Percentiles rank a stretch among this genome's conserved stretches.
Conservation (phyloP, 257 asterid species). For the Penstemon barbatus region DNA sequence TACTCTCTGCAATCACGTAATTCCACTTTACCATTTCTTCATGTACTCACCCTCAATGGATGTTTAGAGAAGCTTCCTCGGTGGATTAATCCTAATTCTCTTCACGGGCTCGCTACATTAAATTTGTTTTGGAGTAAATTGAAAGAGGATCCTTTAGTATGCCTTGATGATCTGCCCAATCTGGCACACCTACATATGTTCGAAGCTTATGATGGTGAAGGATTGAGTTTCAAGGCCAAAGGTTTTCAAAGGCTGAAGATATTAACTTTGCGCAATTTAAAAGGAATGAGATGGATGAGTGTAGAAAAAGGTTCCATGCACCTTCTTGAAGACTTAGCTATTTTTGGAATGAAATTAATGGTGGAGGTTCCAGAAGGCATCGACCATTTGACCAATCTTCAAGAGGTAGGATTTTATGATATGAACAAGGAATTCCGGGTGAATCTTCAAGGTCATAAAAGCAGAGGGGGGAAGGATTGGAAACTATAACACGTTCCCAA, state of each 20-base stretch:
- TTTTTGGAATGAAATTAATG: conserved; percentile 14
- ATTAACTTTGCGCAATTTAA: background rate
- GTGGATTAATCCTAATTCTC: conserved; percentile 22
- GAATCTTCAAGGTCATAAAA: background rate
- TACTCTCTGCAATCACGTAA: background rate
- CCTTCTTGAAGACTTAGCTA: background rate
- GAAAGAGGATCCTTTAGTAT: conserved; percentile 9
- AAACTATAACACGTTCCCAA: too few relatives aligned
- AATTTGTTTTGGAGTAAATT: background rate
- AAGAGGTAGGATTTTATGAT: background rate
- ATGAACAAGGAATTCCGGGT: conserved; percentile 20
- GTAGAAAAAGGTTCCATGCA: conserved; percentile 30
- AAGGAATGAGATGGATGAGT: conserved; percentile 11
- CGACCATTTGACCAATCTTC: conserved; percentile 16
- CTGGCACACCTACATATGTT: background rate
- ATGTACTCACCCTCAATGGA: background rate
- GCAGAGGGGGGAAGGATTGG: too few relatives aligned
- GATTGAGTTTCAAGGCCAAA: conserved; percentile 12
- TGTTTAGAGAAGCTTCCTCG: conserved; percentile 18
- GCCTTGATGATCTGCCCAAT: conserved; percentile 28
- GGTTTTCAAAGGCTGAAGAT: conserved; percentile 22
- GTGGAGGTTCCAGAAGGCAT: conserved; percentile 23
- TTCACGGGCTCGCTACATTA: background rate
- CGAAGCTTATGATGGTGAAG: conserved; percentile 24
- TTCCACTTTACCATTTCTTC: background rate